A percentile compares a stretch with the other conserved stretches of the same genome.
Evolutionary conservation across 768 basidiomycete species (phyloP).

Genomic region (Trametes cinnabarina): DNA sequence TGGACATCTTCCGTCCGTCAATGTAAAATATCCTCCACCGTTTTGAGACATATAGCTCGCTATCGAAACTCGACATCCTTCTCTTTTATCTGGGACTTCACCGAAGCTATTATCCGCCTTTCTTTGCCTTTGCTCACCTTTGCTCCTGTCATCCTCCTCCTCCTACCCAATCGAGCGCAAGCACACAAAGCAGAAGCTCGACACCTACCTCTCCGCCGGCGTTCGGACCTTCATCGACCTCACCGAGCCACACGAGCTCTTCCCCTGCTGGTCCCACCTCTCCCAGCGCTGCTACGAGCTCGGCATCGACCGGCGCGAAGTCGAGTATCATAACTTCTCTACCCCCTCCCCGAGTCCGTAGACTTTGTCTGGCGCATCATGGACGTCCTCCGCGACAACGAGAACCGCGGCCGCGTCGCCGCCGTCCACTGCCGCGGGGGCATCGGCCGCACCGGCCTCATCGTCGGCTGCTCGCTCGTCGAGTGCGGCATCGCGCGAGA

Average conservation of each 20-base stretch:
- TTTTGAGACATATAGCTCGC: too few relatives aligned
- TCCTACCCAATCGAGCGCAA: conserved; percentile 23
- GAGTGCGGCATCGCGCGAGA: conserved; percentile 59
- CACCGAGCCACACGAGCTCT: conserved; percentile 76
- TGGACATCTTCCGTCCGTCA: too few relatives aligned
- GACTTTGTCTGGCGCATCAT: conserved; percentile 61
- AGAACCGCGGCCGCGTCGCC: conserved; percentile 52
- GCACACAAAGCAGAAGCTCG: conserved; percentile 63
- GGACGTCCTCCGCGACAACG: conserved; percentile 58
- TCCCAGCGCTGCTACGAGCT: conserved; percentile 50
- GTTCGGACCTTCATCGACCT: conserved; percentile 83
- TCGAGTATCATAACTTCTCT: conserved; percentile 79
- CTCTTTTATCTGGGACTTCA: too few relatives aligned
- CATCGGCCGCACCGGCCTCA: conserved; percentile 64
- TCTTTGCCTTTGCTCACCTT: too few relatives aligned
- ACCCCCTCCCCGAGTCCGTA: conserved; percentile 58
- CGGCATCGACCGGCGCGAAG: conserved; percentile 48
- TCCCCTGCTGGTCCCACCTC: conserved; percentile 60
- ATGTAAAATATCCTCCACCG: too few relatives aligned
- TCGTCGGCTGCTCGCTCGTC: conserved; percentile 75
- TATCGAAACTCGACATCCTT: too few relatives aligned
- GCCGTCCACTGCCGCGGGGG: conserved; percentile 82
- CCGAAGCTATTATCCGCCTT: too few relatives aligned
- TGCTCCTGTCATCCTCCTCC: too few relatives aligned
- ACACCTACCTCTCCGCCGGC: conserved; percentile 66